Evolutionary conservation across 768 basidiomycete genomes (phyloP).

Genomic region (Obba rivulosa): DNA sequence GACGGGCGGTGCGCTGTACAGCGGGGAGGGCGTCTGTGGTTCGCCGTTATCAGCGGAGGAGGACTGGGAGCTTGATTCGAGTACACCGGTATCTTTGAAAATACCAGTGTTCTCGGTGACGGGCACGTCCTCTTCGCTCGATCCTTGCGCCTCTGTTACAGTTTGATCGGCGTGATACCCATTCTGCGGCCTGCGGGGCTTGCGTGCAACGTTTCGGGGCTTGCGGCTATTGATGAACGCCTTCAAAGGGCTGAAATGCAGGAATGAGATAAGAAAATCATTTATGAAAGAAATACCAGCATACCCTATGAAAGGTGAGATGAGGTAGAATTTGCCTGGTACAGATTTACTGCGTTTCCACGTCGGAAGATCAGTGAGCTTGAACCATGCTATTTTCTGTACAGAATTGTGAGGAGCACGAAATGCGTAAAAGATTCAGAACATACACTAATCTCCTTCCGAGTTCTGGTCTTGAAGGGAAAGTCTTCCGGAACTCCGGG

Average conservation of each 20-base stretch:
- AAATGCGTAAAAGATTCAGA: constrained; percentile 5
- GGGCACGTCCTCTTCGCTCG: constrained; percentile 25
- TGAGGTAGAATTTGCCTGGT: constrained; percentile 87
- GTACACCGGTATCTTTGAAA: constrained; percentile 26
- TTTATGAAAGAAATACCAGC: constrained; percentile 18
- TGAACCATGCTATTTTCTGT: constrained; percentile 97
- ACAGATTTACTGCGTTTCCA: constrained; percentile 77
- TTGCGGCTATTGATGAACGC: constrained; percentile 62
- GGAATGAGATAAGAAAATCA: constrained; percentile 4
- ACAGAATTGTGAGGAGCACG: constrained; percentile 11
- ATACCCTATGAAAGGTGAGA: constrained; percentile 89
- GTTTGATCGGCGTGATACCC: constrained; percentile 7
- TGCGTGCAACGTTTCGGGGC: constrained; percentile 42
- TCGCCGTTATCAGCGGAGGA: constrained; percentile 57
- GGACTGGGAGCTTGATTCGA: constrained; percentile 64
- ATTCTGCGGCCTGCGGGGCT: constrained; percentile 25
- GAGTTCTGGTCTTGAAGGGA: constrained; percentile 86
- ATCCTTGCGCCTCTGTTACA: constrained; percentile 13
- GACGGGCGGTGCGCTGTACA: constrained; percentile 39
- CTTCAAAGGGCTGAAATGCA: constrained; percentile 59
- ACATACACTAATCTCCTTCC: constrained; percentile 96
- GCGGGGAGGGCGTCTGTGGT: constrained; percentile 61
- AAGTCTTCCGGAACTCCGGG: constrained; percentile 84
- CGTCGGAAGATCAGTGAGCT: constrained; percentile 80
- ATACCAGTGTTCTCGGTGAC: constrained; percentile 18